These are phyloP conservation scores for Monosporascus sp. DNA, from an alignment of 2,329 filamentous ascomycete species.

Conservation along the genomic window DNA sequence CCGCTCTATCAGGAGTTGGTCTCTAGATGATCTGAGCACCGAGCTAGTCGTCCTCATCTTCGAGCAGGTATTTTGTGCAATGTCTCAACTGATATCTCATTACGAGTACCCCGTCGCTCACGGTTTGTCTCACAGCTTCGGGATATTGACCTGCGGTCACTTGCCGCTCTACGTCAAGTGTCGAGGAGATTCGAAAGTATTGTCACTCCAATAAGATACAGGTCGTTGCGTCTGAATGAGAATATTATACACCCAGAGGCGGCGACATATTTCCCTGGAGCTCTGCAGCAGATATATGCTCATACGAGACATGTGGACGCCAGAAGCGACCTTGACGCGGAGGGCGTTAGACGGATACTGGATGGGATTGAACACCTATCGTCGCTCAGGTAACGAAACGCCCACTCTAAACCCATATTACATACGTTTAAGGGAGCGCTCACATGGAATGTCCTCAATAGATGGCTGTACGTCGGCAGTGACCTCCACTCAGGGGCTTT, in stretches of 20 bases:
- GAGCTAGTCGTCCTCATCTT: conserved; percentile 39
- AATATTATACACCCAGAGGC: conserved; percentile 29
- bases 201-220: conserved; percentile 37
- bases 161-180: conserved; percentile 30
- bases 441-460: conserved; percentile 10
- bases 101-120: background rate
- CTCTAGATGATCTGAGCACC: conserved; percentile 32
- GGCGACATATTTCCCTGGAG: conserved; percentile 25
- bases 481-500: conserved; percentile 20
- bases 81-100: background rate
- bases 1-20: conserved; percentile 14
- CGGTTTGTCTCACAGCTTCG: conserved; percentile 28
- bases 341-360: conserved; percentile 30
- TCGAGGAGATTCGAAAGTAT: conserved; percentile 36
- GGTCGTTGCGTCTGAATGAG: conserved; percentile 31
- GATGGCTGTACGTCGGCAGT: conserved; percentile 33
- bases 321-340: conserved; percentile 34
- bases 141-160: conserved; percentile 28
- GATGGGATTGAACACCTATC: conserved; percentile 29
- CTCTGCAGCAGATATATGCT: conserved; percentile 29
- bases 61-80: conserved; percentile 28
- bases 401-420: background rate
- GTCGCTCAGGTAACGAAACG: conserved; percentile 32
- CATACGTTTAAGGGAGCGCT: background rate
- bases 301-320: conserved; percentile 36